These are phyloP conservation scores for Aspergillus transmontanensis DNA, from an alignment of 2,329 filamentous ascomycete genomes.

Conservation along the genomic window DNA sequence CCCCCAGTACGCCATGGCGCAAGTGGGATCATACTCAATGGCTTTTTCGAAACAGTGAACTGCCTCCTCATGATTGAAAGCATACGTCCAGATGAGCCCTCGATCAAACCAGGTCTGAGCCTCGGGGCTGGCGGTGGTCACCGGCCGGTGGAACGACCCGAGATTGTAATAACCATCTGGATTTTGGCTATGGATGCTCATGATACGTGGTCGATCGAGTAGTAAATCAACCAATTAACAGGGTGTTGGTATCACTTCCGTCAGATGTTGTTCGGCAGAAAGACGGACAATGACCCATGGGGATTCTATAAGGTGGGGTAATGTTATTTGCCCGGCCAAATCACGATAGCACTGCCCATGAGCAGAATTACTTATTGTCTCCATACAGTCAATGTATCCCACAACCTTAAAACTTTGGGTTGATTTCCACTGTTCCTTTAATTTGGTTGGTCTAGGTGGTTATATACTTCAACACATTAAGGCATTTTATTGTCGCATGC, in stretches of 20 bases:
- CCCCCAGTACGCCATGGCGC: slow-evolving; percentile 46
- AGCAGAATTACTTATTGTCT: background rate
- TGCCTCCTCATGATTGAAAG: slow-evolving; percentile 46
- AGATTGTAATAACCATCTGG: slow-evolving; percentile 32
- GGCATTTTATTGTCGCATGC: background rate
- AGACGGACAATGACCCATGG: background rate
- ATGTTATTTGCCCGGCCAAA: background rate
- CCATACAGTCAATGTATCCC: background rate
- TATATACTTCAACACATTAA: slow-evolving; percentile 6
- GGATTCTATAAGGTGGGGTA: background rate
- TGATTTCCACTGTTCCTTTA: slow-evolving; percentile 3
- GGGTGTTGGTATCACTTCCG: background rate
- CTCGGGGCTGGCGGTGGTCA: slow-evolving; percentile 28
- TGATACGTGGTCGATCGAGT: background rate
- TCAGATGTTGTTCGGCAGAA: background rate
- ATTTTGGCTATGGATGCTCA: background rate
- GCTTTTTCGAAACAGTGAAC: slow-evolving; percentile 40
- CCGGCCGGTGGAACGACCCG: slow-evolving; percentile 36
- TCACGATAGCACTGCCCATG: background rate
- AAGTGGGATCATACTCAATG: slow-evolving; percentile 35
- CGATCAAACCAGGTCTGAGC: slow-evolving; percentile 40
- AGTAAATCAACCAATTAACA: background rate
- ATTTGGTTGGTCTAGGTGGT: slow-evolving; percentile 11
- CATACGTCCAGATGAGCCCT: slow-evolving; percentile 39
- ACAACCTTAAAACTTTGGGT: background rate